Percentiles rank a stretch among this genome's conserved stretches.
Evolutionary conservation across 441 rosid genomes (phyloP).

Genomic region (Euphorbia celastroides): DNA sequence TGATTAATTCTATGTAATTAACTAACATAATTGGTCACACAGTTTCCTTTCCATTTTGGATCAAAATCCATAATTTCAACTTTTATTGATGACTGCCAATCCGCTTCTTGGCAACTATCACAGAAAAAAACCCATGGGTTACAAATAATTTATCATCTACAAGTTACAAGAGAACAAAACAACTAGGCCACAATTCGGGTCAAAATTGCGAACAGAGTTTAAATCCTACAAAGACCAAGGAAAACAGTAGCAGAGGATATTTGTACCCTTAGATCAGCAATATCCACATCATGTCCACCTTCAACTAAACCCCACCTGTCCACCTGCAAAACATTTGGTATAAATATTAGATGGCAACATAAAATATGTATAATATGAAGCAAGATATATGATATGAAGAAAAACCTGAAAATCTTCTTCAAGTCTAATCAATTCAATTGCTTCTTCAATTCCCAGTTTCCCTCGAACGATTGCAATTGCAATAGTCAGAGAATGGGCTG

Average conservation of each 20-base stretch:
- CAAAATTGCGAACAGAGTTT: constrained; percentile 13
- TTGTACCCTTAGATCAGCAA: constrained; percentile 94
- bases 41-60: background rate
- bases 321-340: constrained; percentile 42
- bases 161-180: constrained; percentile 8
- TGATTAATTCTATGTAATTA: too few relatives aligned
- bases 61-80: background rate
- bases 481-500: constrained; percentile 77
- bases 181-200: constrained; percentile 3
- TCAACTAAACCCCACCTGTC: constrained; percentile 95
- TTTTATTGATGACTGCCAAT: background rate
- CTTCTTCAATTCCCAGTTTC: constrained; percentile 80
- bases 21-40: background rate
- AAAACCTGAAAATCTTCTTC: constrained; percentile 97
- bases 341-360: constrained; percentile 1
- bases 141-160: constrained; percentile 19
- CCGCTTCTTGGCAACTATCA: background rate
- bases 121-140: constrained; percentile 5
- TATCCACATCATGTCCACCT: constrained; percentile 94
- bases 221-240: constrained; percentile 70
- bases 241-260: constrained; percentile 82
- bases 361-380: background rate
- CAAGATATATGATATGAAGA: background rate
- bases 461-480: constrained; percentile 65
- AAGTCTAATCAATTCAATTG: constrained; percentile 77